Conservation (phyloP, 495 filamentous ascomycete genomes). For the Podospora pseudoanserina region DNA sequence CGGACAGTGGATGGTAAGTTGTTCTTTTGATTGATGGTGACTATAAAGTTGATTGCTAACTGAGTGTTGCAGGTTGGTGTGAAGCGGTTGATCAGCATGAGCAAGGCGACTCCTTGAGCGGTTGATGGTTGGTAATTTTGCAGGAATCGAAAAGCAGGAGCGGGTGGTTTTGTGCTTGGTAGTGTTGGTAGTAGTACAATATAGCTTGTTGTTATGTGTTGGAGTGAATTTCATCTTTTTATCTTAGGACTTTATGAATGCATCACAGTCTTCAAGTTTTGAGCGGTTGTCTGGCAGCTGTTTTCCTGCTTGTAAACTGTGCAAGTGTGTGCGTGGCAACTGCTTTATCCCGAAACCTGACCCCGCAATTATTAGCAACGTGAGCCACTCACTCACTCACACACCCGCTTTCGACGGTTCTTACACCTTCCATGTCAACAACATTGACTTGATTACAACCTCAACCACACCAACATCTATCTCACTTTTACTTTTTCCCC, state of each 20-base stretch:
- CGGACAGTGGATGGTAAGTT: constrained; percentile 91
- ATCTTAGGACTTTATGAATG: not conserved
- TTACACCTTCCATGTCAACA: not conserved
- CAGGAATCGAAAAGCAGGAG: constrained; percentile 3
- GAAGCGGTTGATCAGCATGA: constrained; percentile 89
- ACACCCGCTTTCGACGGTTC: not conserved
- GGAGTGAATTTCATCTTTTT: not conserved
- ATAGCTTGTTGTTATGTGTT: not conserved
- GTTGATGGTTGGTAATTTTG: not conserved
- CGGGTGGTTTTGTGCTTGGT: not conserved
- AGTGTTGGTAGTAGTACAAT: not conserved
- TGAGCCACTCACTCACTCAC: not conserved
- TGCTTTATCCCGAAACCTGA: not conserved
- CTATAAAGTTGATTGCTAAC: constrained; percentile 11
- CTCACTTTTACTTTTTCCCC: not conserved
- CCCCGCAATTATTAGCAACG: not conserved
- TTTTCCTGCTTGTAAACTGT: not conserved
- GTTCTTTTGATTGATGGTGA: not conserved
- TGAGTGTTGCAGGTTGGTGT: constrained; percentile 66
- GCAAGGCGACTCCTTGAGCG: constrained; percentile 63
- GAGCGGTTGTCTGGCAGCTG: not conserved
- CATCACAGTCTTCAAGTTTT: not conserved
- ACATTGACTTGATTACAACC: too few relatives aligned
- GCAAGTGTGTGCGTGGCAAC: not conserved
- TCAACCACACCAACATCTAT: too few relatives aligned